Evolutionary conservation across 2,329 filamentous ascomycete species (phyloP), one percentile per base, ranked within the genome.

Genomic region (Pseudogymnoascus destructans): DNA sequence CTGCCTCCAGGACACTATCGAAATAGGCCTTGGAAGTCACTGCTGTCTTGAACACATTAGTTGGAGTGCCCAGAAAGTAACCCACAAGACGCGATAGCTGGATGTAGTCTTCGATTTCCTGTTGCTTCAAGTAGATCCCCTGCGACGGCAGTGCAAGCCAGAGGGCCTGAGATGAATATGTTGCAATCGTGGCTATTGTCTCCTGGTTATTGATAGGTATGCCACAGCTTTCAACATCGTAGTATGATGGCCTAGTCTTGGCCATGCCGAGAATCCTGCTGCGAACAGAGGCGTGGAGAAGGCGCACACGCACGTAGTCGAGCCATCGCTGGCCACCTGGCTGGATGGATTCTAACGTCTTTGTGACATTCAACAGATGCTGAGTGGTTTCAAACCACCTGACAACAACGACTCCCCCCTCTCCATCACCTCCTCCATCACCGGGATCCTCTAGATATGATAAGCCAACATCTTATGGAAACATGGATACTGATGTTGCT

Each of bases 121-220:
- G 78, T 25, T 75, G 59, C 0, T 77, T 76, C 23, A 87, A 72
- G 63, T 73, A 83, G 58, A 92, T 82, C 2, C 87, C 87, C 71
- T 91, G 87, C 0, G 85, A 76, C 0, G 87, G 87, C 3, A 91
- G 75, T 21, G 79, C 79, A 23, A 88, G 68, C 76, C 80, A 90
- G 60, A 90, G 76, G 1, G 89, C 70, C 0, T 79, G 79, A 0
- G 81, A 76, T 0, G 82, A 87, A 70, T 92, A 92, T 1, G 81
- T 82, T 33, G 75, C 76, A 61, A 91, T 84, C 1, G 87, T 91
- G 9, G 76, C 85, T 32, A 90, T 81, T 59, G 78, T 81, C 69
- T 92, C 86, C 1, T 92, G 76, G 64, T 91, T 85, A 64, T 86
- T 91, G 67, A 91, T 82, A 3, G 86, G 86, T 2, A 85, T 73